Evolutionary conservation across 192 early-diverging fungal species (phyloP), one percentile per base, ranked within the genome.

Genomic region (Coemansia furcata): DNA sequence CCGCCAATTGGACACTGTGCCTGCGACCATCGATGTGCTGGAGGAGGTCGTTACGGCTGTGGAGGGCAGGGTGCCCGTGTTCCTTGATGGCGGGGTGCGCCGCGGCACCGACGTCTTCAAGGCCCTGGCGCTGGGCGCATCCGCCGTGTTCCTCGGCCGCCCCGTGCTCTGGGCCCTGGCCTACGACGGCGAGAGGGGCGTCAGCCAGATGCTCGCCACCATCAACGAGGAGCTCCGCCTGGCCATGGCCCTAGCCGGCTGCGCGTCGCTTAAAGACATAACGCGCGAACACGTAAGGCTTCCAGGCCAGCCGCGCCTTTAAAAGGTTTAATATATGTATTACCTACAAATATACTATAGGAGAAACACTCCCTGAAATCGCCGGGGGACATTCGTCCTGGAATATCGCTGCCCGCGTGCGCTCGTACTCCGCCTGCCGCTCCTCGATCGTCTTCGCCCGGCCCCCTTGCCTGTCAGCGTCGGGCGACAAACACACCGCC

Each of bases 31-130:
- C 57, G 96, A 99, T 66, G 88, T 91, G 12, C 76, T 99, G 6
- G 88, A 89, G 17, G 95, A 97, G 38, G 91, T 96, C 10, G 84
- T 91, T 71, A 72, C 77, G 2, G 93, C 87, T 8, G 84, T 91
- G 19, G 60, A 30, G 57, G 86, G 73, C 39, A 60, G 49, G 29
- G 76, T 98, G 9, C 92, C 95, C 59, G 88, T 99, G 12, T 98
- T 86, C 65, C 55, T 98, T 8, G 98, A 99, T 74, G 96, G 98
- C 36, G 98, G 98, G 21, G 85, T 99, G 33, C 85, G 96, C 4
- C 84, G 95, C 38, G 98, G 94, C 9, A 88, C 92, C 6, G 98
- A 99, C 77, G 90, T 99, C 26, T 85, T 97, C 70, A 98, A 98
- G 85, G 95, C 95, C 1, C 81, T 99, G 64, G 96, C 95, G 2